Conservation (phyloP, 1,139 yeast genomes). For the Arxiozyma slooffiae region DNA sequence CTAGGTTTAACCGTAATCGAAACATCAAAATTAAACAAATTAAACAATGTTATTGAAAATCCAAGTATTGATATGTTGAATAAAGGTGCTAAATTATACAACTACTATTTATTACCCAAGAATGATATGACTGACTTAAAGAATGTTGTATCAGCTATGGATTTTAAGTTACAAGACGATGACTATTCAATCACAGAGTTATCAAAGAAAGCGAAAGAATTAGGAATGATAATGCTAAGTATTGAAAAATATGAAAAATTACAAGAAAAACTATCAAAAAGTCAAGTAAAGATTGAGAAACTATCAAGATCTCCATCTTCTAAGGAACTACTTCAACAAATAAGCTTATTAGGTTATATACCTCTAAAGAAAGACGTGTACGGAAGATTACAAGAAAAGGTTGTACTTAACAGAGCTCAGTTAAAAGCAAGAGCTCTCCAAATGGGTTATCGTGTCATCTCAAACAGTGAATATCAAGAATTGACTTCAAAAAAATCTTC, state of each 20-base stretch:
- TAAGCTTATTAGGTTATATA: slow-evolving; percentile 1
- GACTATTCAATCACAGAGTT: neutral
- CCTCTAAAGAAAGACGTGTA: slow-evolving; percentile 12
- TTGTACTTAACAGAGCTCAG: slow-evolving; percentile 2
- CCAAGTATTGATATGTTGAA: neutral
- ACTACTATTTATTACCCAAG: neutral
- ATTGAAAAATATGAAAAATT: slow-evolving; percentile 1
- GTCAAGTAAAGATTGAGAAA: neutral
- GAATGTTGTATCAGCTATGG: neutral
- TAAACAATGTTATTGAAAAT: slow-evolving; percentile 1
- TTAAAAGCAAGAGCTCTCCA: slow-evolving; percentile 26
- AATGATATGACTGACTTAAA: neutral
- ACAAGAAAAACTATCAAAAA: neutral
- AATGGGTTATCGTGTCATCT: slow-evolving; percentile 32
- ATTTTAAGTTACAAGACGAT: neutral
- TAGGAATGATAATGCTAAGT: slow-evolving; percentile 2
- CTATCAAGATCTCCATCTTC: neutral
- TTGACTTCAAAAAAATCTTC: slow-evolving; percentile 2
- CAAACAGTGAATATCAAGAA: slow-evolving; percentile 17
- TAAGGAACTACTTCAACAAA: neutral
- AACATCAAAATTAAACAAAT: slow-evolving; percentile 11
- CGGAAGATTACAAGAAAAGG: slow-evolving; percentile 1
- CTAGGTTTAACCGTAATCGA: neutral
- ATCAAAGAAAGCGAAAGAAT: slow-evolving; percentile 1
- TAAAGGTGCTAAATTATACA: neutral